Percentiles rank a stretch among this genome's conserved stretches.
Conservation (phyloP, 441 rosid genomes). For the Adansonia madagascariensis region DNA sequence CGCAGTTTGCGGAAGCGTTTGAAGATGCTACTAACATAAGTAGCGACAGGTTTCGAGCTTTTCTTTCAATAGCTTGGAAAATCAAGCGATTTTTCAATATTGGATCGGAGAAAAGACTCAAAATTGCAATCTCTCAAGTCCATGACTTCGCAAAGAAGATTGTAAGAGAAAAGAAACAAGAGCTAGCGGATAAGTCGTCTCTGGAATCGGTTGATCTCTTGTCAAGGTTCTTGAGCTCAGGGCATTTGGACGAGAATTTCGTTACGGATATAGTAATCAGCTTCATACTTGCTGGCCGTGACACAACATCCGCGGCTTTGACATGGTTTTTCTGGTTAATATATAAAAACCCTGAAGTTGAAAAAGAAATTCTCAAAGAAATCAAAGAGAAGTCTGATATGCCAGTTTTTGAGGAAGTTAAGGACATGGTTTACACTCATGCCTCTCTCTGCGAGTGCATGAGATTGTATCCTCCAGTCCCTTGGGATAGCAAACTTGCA, state of each 20-base stretch:
- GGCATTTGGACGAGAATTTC: constrained; percentile 51
- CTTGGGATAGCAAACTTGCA: constrained; percentile 44
- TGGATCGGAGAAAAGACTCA: constrained; percentile 56
- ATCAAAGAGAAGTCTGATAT: constrained; percentile 40
- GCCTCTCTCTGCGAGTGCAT: constrained; percentile 56
- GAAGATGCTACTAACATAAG: constrained; percentile 49
- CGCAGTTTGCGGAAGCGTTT: constrained; percentile 54
- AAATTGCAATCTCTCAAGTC: constrained; percentile 40
- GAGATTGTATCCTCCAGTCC: constrained; percentile 63
- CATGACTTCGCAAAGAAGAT: constrained; percentile 59
- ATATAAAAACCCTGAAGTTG: constrained; percentile 45
- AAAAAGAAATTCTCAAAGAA: constrained; percentile 48
- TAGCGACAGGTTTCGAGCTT: constrained; percentile 37
- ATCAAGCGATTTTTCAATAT: constrained; percentile 41
- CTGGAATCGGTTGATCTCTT: constrained; percentile 55
- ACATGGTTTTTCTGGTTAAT: constrained; percentile 84
- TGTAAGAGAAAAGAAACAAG: constrained; percentile 50
- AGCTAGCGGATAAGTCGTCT: constrained; percentile 33
- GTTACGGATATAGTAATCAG: constrained; percentile 64
- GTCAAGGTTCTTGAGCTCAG: constrained; percentile 59
- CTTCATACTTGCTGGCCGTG: constrained; percentile 72
- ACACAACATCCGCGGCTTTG: constrained; percentile 75
- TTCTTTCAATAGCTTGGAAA: constrained; percentile 50
- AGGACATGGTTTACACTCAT: constrained; percentile 55
- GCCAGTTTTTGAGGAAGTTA: constrained; percentile 45